Evolutionary conservation across 2,329 filamentous ascomycete species (phyloP).

Genomic region (Alternaria sp.): DNA sequence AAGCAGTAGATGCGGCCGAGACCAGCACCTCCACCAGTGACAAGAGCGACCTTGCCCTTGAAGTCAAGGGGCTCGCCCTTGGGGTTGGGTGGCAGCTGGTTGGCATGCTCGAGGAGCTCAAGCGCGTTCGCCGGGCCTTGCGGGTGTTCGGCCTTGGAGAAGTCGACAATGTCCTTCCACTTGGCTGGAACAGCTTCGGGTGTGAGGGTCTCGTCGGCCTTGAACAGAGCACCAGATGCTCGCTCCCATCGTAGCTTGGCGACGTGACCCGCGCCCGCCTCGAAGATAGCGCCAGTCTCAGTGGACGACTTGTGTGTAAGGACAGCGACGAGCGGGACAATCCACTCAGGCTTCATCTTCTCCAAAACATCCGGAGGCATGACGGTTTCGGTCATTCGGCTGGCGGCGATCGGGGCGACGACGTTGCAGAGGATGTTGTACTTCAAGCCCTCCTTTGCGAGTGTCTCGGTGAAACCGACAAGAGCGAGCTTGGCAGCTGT

Average conservation of each 20-base stretch:
- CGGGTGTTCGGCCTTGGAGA: slow-evolving; percentile 82
- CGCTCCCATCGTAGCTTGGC: slow-evolving; percentile 97
- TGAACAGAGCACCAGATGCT: slow-evolving; percentile 84
- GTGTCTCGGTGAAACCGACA: slow-evolving; percentile 96
- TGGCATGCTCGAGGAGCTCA: slow-evolving; percentile 61
- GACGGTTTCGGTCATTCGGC: slow-evolving; percentile 92
- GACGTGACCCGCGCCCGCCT: slow-evolving; percentile 89
- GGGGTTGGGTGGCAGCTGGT: slow-evolving; percentile 38
- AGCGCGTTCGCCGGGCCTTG: slow-evolving; percentile 88
- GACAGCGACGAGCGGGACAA: slow-evolving; percentile 89
- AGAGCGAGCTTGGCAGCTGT: slow-evolving; percentile 88
- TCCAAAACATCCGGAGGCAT: slow-evolving; percentile 93
- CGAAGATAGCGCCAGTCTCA: slow-evolving; percentile 90
- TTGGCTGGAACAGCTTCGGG: slow-evolving; percentile 86
- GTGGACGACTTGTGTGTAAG: slow-evolving; percentile 86
- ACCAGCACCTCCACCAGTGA: slow-evolving; percentile 52
- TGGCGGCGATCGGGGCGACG: slow-evolving; percentile 93
- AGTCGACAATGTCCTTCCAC: slow-evolving; percentile 88
- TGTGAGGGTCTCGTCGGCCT: slow-evolving; percentile 86
- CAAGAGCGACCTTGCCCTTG: slow-evolving; percentile 47
- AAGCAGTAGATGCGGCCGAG: slow-evolving; percentile 91
- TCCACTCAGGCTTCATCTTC: slow-evolving; percentile 88
- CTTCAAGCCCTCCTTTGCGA: slow-evolving; percentile 96
- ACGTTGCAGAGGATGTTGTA: slow-evolving; percentile 98
- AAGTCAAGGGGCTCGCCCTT: slow-evolving; percentile 43